phyloP scores from a whole-genome alignment of 2,329 filamentous ascomycete genomes.

The Pseudogymnoascus sp. region DNA sequence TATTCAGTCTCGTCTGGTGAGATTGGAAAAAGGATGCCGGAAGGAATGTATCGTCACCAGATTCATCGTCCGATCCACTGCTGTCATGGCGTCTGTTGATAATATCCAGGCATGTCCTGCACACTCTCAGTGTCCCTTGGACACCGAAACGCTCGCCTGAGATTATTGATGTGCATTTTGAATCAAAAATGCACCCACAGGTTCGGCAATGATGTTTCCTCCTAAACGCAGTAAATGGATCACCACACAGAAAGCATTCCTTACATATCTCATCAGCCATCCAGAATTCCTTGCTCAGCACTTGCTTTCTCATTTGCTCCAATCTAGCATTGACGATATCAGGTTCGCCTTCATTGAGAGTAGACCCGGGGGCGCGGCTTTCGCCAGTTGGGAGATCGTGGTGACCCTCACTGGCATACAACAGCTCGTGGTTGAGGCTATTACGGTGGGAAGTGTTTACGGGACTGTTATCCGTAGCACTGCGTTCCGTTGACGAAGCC shows the following conservation, averaged over 20 bases:
- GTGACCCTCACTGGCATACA: constrained; percentile 35
- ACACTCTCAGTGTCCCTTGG: constrained; percentile 74
- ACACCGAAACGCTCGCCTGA: constrained; percentile 82
- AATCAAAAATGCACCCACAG: constrained; percentile 97
- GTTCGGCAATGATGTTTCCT: constrained; percentile 93
- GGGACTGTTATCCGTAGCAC: constrained; percentile 47
- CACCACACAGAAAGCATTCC: constrained; percentile 88
- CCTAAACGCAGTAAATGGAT: constrained; percentile 84
- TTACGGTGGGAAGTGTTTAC: constrained; percentile 51
- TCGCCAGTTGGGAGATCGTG: constrained; percentile 35
- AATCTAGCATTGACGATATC: constrained; percentile 52
- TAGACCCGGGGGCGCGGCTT: constrained; percentile 48
- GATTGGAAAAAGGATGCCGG: constrained; percentile 51
- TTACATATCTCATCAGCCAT: constrained; percentile 99
- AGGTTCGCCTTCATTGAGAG: constrained; percentile 46
- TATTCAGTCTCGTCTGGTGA: constrained; percentile 39
- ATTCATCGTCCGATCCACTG: constrained; percentile 71
- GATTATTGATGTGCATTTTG: constrained; percentile 89
- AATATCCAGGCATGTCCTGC: constrained; percentile 84
- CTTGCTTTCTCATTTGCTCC: constrained; percentile 70
- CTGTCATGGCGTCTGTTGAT: constrained; percentile 86
- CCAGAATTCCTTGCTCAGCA: constrained; percentile 94
- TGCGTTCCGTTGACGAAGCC: constrained; percentile 50
- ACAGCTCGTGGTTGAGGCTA: constrained; percentile 48
- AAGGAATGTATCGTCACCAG: constrained; percentile 65